Conservation (phyloP, 768 basidiomycete genomes). For the Trametes coccinea region DNA sequence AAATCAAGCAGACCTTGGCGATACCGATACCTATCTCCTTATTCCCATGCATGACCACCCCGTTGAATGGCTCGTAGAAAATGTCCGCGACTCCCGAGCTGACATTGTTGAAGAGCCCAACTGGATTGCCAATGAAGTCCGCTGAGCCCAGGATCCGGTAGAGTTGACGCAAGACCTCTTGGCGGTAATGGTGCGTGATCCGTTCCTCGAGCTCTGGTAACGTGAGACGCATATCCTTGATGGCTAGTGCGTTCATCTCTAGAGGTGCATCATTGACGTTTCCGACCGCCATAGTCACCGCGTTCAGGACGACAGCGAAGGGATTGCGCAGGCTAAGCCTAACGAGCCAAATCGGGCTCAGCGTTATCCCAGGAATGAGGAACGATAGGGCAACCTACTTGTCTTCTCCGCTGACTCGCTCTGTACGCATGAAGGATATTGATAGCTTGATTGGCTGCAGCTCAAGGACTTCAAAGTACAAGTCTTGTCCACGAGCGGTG, state of each 20-base stretch:
- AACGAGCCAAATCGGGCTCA: not conserved
- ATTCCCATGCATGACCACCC: slow-evolving; percentile 95
- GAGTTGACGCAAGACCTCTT: slow-evolving; percentile 90
- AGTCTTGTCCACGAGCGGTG: slow-evolving; percentile 66
- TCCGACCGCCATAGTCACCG: slow-evolving; percentile 93
- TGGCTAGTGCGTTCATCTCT: slow-evolving; percentile 88
- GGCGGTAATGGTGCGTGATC: slow-evolving; percentile 88
- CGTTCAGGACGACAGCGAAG: slow-evolving; percentile 89
- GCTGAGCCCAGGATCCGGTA: slow-evolving; percentile 98
- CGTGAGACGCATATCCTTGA: slow-evolving; percentile 91
- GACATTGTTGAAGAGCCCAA: slow-evolving; percentile 97
- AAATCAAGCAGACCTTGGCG: slow-evolving; percentile 63
- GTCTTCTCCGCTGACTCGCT: slow-evolving; percentile 88
- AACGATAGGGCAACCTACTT: slow-evolving; percentile 55
- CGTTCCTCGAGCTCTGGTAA: slow-evolving; percentile 82
- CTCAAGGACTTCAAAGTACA: slow-evolving; percentile 96
- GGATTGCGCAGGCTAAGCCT: slow-evolving; percentile 86
- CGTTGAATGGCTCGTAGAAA: slow-evolving; percentile 98
- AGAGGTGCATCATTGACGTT: slow-evolving; percentile 96
- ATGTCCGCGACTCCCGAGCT: slow-evolving; percentile 97
- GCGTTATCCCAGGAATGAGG: not conserved
- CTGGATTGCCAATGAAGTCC: slow-evolving; percentile 94
- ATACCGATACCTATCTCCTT: slow-evolving; percentile 92
- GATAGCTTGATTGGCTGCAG: slow-evolving; percentile 92
- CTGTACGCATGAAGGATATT: slow-evolving; percentile 96